These are phyloP conservation scores for Eucalyptus curtisii DNA, from an alignment of 345 rosid species.

Conservation along the genomic window DNA sequence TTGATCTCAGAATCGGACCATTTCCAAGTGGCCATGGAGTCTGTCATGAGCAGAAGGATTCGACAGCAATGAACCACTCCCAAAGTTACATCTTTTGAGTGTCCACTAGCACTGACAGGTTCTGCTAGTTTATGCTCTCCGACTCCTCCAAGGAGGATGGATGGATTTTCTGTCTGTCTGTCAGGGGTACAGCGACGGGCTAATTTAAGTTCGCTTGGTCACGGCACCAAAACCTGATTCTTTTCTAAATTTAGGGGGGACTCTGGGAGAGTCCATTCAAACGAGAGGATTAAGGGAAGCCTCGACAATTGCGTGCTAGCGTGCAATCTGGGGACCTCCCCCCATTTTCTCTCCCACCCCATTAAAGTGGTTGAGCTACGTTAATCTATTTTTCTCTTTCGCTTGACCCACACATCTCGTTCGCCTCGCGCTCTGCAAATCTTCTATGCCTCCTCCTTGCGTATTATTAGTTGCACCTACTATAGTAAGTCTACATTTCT, in stretches of 20 bases:
- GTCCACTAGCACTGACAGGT: neutral
- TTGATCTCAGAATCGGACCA: neutral
- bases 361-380: slow-evolving; percentile 22
- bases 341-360: neutral
- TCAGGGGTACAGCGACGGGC: neutral
- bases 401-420: neutral
- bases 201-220: neutral
- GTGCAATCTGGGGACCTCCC: neutral
- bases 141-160: neutral
- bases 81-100: neutral
- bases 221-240: neutral
- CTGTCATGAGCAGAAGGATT: neutral
- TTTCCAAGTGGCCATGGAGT: neutral
- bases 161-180: neutral
- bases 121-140: neutral
- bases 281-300: neutral
- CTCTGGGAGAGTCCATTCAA: neutral
- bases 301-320: neutral
- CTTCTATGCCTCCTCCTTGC: neutral
- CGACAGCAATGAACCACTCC: neutral
- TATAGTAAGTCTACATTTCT: neutral
- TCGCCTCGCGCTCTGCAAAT: neutral
- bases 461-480: neutral
- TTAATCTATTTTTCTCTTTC: neutral
- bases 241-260: neutral